These are phyloP conservation scores for Kodamaea kakaduensis DNA, from an alignment of 805 yeast species.

Conservation along the genomic window DNA sequence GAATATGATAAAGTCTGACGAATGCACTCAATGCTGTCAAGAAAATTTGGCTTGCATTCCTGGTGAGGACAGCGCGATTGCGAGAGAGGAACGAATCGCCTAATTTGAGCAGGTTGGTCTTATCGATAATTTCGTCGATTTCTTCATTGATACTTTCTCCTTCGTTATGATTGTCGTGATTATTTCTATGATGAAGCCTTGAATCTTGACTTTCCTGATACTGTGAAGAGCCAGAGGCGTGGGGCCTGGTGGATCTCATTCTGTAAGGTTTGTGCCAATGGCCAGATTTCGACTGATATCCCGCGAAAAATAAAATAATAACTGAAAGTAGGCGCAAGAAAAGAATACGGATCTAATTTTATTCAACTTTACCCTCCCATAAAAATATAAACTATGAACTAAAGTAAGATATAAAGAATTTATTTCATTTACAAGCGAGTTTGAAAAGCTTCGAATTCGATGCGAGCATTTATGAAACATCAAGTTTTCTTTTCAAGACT, in stretches of 20 bases:
- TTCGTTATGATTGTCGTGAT: neutral
- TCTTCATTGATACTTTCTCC: slow-evolving; percentile 5
- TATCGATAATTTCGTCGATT: slow-evolving; percentile 12
- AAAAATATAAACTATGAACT: neutral
- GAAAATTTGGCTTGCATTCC: slow-evolving; percentile 8
- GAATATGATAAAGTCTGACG: slow-evolving; percentile 59
- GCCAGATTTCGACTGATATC: no score
- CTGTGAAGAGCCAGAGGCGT: neutral
- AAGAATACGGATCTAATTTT: no score
- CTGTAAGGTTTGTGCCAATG: no score
- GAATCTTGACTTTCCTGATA: neutral
- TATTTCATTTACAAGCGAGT: neutral
- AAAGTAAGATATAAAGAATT: neutral
- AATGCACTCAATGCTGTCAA: slow-evolving; percentile 14
- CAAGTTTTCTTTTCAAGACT: slow-evolving; percentile 59
- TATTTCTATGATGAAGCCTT: neutral
- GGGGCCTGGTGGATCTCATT: neutral
- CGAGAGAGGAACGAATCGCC: slow-evolving; percentile 7
- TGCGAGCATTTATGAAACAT: slow-evolving; percentile 12
- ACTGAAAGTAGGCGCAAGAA: no score
- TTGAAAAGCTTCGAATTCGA: neutral
- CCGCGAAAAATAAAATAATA: no score
- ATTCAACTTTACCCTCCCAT: neutral
- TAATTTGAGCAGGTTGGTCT: slow-evolving; percentile 12
- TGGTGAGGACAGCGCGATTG: slow-evolving; percentile 1